These are phyloP conservation scores for Acmispon strigosus DNA, from an alignment of 306 rosid genomes.

Conservation along the genomic window DNA sequence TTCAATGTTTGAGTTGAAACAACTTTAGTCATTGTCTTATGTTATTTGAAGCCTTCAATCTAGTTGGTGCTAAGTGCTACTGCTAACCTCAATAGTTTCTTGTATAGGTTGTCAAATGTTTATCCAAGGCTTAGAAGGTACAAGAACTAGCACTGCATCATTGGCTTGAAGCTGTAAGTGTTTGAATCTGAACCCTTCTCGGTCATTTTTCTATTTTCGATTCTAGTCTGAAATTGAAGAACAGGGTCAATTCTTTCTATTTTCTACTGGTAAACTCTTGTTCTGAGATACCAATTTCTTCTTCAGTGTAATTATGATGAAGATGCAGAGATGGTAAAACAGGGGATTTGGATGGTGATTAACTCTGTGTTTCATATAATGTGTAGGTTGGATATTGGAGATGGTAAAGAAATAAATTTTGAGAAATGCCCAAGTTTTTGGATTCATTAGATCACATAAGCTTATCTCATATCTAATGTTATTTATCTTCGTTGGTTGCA, in stretches of 20 bases:
- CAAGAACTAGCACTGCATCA: slow-evolving; percentile 86
- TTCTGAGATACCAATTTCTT: background rate
- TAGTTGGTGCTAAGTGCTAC: slow-evolving; percentile 10
- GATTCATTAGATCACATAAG: background rate
- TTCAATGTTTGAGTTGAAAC: background rate
- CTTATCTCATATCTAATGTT: background rate
- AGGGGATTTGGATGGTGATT: background rate
- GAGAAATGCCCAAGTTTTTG: slow-evolving; percentile 41
- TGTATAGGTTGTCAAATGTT: slow-evolving; percentile 82
- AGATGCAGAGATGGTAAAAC: background rate
- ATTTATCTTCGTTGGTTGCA: background rate
- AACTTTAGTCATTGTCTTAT: background rate
- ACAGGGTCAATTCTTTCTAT: slow-evolving; percentile 13
- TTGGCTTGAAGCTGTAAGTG: slow-evolving; percentile 93
- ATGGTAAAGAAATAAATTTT: slow-evolving; percentile 65
- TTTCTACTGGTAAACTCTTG: slow-evolving; percentile 65
- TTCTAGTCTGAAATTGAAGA: background rate
- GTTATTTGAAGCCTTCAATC: background rate
- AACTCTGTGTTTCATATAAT: slow-evolving; percentile 8
- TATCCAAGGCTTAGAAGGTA: slow-evolving; percentile 89
- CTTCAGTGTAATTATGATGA: background rate
- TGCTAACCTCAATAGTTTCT: slow-evolving; percentile 1
- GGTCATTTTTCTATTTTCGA: background rate
- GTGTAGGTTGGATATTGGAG: slow-evolving; percentile 82
- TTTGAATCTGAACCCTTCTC: background rate